Percentiles rank a stretch among this genome's conserved stretches.
Evolutionary conservation across 2,329 filamentous ascomycete genomes (phyloP).

Genomic region (Westerdykella sp.): DNA sequence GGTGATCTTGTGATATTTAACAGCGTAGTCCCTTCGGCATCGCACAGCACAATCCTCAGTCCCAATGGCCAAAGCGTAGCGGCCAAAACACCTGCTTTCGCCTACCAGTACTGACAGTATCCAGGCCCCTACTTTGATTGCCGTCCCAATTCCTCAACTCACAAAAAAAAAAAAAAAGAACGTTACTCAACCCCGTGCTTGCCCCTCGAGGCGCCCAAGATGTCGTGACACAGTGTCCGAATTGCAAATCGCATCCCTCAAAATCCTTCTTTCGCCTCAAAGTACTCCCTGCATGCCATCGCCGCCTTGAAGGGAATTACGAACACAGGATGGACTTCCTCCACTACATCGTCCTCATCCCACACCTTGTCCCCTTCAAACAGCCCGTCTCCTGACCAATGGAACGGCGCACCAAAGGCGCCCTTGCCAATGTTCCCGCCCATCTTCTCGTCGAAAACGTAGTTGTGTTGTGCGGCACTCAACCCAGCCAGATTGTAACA

Average conservation of each 20-base stretch:
- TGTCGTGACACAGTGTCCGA: too few relatives aligned
- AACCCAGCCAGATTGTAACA: slow-evolving; percentile 86
- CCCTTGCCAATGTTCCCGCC: slow-evolving; percentile 21
- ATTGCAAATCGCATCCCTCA: slow-evolving; percentile 22
- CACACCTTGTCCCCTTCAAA: slow-evolving; percentile 54
- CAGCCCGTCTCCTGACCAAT: slow-evolving; percentile 41
- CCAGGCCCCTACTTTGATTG: too few relatives aligned
- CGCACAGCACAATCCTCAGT: too few relatives aligned
- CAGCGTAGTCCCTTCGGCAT: too few relatives aligned
- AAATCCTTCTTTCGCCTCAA: slow-evolving; percentile 53
- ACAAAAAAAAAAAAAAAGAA: too few relatives aligned
- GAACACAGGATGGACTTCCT: slow-evolving; percentile 74
- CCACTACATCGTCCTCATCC: slow-evolving; percentile 63
- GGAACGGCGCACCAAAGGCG: slow-evolving; percentile 37
- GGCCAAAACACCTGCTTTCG: too few relatives aligned
- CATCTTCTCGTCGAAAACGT: slow-evolving; percentile 41
- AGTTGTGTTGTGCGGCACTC: slow-evolving; percentile 69
- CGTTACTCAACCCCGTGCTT: too few relatives aligned
- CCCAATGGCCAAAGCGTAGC: too few relatives aligned
- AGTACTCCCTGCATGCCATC: slow-evolving; percentile 60
- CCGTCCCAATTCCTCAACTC: too few relatives aligned
- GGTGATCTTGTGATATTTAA: too few relatives aligned
- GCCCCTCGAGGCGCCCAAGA: too few relatives aligned
- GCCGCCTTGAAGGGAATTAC: slow-evolving; percentile 69
- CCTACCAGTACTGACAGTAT: too few relatives aligned